Evolutionary conservation across 2,329 filamentous ascomycete species (phyloP).

Genomic region (Triangularia verruculosa): DNA sequence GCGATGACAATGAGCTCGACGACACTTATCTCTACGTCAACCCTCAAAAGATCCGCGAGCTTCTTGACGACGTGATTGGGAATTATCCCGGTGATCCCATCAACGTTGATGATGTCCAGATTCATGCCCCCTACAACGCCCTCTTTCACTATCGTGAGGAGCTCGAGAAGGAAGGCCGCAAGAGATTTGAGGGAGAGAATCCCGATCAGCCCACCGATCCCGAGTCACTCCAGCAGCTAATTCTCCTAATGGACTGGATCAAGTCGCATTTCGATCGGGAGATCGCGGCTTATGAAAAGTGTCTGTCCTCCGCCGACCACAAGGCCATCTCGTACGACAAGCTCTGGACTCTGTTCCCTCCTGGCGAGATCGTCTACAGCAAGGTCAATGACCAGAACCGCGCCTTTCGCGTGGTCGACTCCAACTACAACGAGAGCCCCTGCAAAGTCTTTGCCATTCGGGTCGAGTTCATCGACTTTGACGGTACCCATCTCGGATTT

Average conservation of each 20-base stretch:
- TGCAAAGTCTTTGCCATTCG: slow-evolving; percentile 24
- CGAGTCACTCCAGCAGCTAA: slow-evolving; percentile 26
- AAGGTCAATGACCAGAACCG: slow-evolving; percentile 25
- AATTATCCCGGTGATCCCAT: slow-evolving; percentile 31
- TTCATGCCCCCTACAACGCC: slow-evolving; percentile 29
- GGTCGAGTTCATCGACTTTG: slow-evolving; percentile 34
- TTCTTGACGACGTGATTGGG: slow-evolving; percentile 30
- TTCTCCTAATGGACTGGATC: slow-evolving; percentile 33
- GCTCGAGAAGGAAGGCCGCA: slow-evolving; percentile 28
- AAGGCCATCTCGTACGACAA: slow-evolving; percentile 26
- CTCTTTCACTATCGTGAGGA: slow-evolving; percentile 31
- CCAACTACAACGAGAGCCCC: slow-evolving; percentile 25
- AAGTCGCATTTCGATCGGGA: slow-evolving; percentile 32
- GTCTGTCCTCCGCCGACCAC: slow-evolving; percentile 21
- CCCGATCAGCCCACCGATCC: slow-evolving; percentile 22
- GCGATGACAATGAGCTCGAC: slow-evolving; percentile 23
- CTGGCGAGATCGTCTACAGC: slow-evolving; percentile 22
- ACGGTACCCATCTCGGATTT: slow-evolving; percentile 35
- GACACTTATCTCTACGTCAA: slow-evolving; percentile 32
- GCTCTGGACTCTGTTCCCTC: slow-evolving; percentile 26
- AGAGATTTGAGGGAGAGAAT: slow-evolving; percentile 27
- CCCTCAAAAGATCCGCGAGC: slow-evolving; percentile 30
- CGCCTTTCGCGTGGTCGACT: slow-evolving; percentile 21
- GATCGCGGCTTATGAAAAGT: slow-evolving; percentile 30
- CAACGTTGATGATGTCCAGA: slow-evolving; percentile 28